Evolutionary conservation across 2,329 filamentous ascomycete species (phyloP).

Genomic region (Aplosporella prunicola): DNA sequence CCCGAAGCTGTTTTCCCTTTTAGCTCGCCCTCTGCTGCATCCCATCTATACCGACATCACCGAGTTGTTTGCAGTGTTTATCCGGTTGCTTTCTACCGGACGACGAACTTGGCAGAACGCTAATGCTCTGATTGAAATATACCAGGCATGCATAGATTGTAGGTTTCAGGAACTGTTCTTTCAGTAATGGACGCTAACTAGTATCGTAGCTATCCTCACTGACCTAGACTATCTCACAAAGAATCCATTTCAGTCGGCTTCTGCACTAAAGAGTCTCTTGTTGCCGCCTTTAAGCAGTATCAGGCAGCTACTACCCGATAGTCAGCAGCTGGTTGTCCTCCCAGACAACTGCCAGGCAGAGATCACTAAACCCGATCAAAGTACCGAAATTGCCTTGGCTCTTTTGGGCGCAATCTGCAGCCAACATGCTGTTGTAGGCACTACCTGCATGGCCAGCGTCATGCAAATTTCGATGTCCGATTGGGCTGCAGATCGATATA

Average conservation of each 20-base stretch:
- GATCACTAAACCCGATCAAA: constrained; percentile 18
- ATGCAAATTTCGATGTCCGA: neutral
- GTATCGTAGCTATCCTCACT: constrained; percentile 38
- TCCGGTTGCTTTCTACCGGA: constrained; percentile 27
- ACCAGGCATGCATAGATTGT: constrained; percentile 35
- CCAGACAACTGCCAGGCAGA: constrained; percentile 30
- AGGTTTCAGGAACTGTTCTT: no score
- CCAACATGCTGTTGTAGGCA: neutral
- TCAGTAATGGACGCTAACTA: no score
- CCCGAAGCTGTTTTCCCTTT: constrained; percentile 42
- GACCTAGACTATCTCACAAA: constrained; percentile 30
- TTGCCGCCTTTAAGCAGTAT: constrained; percentile 33
- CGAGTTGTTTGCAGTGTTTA: constrained; percentile 27
- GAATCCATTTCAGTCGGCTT: constrained; percentile 7
- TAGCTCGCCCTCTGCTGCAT: constrained; percentile 33
- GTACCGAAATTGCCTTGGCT: constrained; percentile 19
- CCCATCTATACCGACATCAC: constrained; percentile 30
- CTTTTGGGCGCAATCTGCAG: neutral
- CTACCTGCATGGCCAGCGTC: neutral
- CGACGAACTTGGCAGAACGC: constrained; percentile 28
- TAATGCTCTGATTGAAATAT: constrained; percentile 24
- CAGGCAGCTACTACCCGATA: constrained; percentile 28
- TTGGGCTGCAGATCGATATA: constrained; percentile 2
- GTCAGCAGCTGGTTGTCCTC: constrained; percentile 31
- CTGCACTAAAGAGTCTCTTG: constrained; percentile 20